Base-by-base conservation (phyloP, 2,329 filamentous ascomycete species). In the Exophiala oligosperma region DNA sequence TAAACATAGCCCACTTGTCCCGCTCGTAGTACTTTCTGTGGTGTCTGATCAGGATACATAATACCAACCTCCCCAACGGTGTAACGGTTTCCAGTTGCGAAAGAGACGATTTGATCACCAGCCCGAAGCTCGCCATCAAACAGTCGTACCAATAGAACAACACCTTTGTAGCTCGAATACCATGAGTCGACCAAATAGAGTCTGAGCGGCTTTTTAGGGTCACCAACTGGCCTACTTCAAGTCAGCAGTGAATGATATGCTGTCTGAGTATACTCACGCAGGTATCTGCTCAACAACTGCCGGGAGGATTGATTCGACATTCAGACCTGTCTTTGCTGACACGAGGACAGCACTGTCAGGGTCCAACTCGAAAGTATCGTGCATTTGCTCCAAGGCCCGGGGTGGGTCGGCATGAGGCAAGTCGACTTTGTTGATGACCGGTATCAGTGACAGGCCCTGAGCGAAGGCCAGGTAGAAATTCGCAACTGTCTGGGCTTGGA, bases 391-490 rank as follows among this genome's bases (percentile, higher is more conserved):
- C 61, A 97, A 79, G 4, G 93, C 92, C 28, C 92, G 83, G 28
- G 88, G 84, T n/a, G 92, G 82, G 69, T 99, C 94, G 5, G 94
- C 91, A 9, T 92, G 90, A 0, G 89, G 87, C 69, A 99, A 83
- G 72, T 99, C 94, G 54, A 99, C 89, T 79, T 99, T 99, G 79
- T 99, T 99, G 69, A 99, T 84, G 24, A 99, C 91, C 0, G 94
- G 94, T 2, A 99, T 85, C 61, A 99, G 83, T 23, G 86, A 82
- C 52, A 99, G 77, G 14, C 91, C 91, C 73, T 97, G 91, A 1
- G 93, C 87, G 74, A 99, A 99, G 6, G 94, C 94, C 24, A 97
- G 85, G 72, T 97, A 97, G 76, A 99, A 99, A 74, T 99, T 99
- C 61, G 94, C 94, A 7, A 99, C 94, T 0, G 94, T 99, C 79